Evolutionary conservation across 805 yeast genomes (phyloP), one percentile per base, ranked within the genome.

Genomic region (Hanseniaspora singularis): DNA sequence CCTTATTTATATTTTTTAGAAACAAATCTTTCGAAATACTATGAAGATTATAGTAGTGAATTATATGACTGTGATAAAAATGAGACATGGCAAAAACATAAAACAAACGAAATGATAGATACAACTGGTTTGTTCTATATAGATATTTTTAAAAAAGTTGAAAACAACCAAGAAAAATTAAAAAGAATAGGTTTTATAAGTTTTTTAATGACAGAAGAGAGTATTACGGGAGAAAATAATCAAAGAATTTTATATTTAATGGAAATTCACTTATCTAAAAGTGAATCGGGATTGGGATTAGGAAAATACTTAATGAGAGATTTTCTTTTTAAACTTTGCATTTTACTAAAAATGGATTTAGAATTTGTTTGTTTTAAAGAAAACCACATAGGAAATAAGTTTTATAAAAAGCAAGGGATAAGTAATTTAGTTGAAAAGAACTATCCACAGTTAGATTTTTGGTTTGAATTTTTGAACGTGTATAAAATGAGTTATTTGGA

Each of bases 361-460:
- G 47, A 43, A 15, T 43, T 43, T 43, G 47, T 43, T 4, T 43
- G 47, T 10, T 43, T 43, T 19, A 36, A 36, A 30, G 24, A 43
- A 15, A 43, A 43, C 12, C 6, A 22, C 10, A 36, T 30, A 11
- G 47, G 47, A 30, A 43, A 43, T 8, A 16, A n/a, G 9, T 43
- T 43, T 14, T 43, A 43, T 18, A 7, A 37, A 11, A 36, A 37
- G 15, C 20, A 33, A 24, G 40, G 37, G 7, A 22, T 43, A 7
- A 8, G 8, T 3, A 22, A 4, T 14, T 12, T 33, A 6, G 37
- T 3, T 9, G 40, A 37, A 19, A 18, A 15, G n/a, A 14, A 26
- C 30, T 8, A 36, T 18, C 30, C 16, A n/a, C 30, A 22, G 10
- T 19, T 36, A 12, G 12, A 16, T 4, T 22, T n/a, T 23, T 36